Evolutionary conservation across 2,329 filamentous ascomycete species (phyloP), one percentile per base, ranked within the genome.

Genomic region (Colletotrichum sp.): DNA sequence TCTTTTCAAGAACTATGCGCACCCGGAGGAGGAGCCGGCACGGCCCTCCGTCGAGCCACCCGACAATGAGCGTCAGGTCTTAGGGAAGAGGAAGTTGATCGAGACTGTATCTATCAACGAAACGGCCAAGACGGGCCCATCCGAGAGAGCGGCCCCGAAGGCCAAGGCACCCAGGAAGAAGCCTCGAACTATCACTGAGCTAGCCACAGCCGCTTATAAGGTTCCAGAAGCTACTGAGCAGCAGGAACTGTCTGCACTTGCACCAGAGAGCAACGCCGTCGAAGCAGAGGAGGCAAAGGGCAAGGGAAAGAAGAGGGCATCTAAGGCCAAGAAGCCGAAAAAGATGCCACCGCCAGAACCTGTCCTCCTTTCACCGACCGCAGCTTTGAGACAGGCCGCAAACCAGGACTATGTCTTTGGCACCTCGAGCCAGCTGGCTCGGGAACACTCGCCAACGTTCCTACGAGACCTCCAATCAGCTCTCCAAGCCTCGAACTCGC

Each of bases 371-470:
- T 95, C 94, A 1, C 95, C 95, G 0, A 87, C 86, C 64, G 90
- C 93, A 28, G 95, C 95, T 2, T 84, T 93, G 59, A 90, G 90
- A 68, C 90, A 93, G 78, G 90, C 94, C 16, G 88, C 90, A 5
- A 87, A 90, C 2, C 95, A 97, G 82, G 92, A 96, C 76, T 95
- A 96, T 81, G 85, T 98, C 0, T 98, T 98, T 84, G 95, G 95
- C 2, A 97, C 95, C 0, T 96, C 94, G 2, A 98, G 95, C 82
- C 95, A 98, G 82, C 86, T 98, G 28, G 93, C 93, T 16, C 87
- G 90, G 71, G 94, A 95, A 72, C 92, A 95, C 44, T 95, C 94
- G 0, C 94, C 94, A 0, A 90, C 90, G 0, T 89, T 93, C 28
- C 83, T 95, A 18, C 88, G 89, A 34, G 90, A 94, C 62, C 83